Base-by-base conservation (phyloP, 179 eudicot species). In the Heliamphora pulchella region DNA sequence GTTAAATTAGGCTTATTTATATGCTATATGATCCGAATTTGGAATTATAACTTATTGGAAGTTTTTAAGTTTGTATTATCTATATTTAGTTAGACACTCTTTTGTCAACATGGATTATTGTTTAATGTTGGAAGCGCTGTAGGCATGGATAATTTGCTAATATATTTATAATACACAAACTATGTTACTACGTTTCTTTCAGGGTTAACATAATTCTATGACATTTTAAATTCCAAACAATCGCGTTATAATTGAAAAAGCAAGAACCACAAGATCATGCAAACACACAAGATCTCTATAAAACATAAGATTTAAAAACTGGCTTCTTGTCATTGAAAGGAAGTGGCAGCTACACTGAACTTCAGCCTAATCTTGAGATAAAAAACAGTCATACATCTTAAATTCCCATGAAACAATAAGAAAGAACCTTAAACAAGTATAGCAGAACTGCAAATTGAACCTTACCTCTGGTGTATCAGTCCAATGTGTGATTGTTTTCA, bases 381-480 rank as follows among this genome's bases (percentile, higher is more conserved):
- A n/a, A n/a, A 47, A 51, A 11, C 46, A 74, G 50, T 41, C 55
- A 44, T 15, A 17, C 18, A 61, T 76, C 54, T 9, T 61, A n/a
- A n/a, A 41, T 75, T 6, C 22, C 67, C 78, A 61, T 43, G 55
- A 76, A 44, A 59, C 61, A 55, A n/a, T 8, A 17, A 46, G 50
- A 41, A 41, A 74, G 22, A 2, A n/a, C 77, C 31, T 39, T 6
- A 41, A n/a, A 73, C 62, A 54, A 55, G 11, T 4, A 76, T 18
- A 53, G 9, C 7, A 78, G 47, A 78, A 78, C 17, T 15, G 59
- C 22, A 57, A 43, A 53, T 51, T 64, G 69, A 44, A 75, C 13
- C 81, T 75, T 85, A 94, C 99, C 96, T 94, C 99, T 31, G 99
- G 99, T 75, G 97, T 88, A 86, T 96, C 98, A 67, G 98, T 91